Evolutionary conservation across 805 yeast genomes (phyloP).

Genomic region (Candida loeiensis): DNA sequence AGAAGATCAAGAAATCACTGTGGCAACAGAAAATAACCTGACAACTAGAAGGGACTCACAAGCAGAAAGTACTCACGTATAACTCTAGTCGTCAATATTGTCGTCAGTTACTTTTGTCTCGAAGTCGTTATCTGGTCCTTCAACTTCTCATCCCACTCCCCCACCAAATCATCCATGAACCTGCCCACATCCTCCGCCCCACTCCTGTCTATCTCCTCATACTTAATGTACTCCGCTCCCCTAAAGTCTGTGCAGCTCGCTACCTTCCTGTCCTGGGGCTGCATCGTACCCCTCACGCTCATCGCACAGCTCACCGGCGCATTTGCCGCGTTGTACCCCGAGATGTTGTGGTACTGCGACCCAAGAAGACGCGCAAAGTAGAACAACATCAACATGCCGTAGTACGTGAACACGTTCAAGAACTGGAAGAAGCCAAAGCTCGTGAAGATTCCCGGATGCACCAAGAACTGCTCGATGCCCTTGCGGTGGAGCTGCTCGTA

Average conservation of each 20-base stretch:
- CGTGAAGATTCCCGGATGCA: conserved; percentile 93
- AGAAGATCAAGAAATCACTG: too few species aligned
- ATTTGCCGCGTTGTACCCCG: conserved; percentile 86
- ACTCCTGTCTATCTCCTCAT: conserved; percentile 53
- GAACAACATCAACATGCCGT: conserved; percentile 82
- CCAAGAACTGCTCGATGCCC: conserved; percentile 64
- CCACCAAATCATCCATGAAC: conserved; percentile 53
- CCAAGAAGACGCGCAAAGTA: conserved; percentile 80
- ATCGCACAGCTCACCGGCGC: conserved; percentile 65
- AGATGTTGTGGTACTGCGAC: conserved; percentile 83
- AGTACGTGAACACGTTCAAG: conserved; percentile 73
- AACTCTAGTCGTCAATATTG: too few species aligned
- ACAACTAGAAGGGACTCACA: too few species aligned
- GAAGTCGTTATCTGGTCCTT: conserved; percentile 68
- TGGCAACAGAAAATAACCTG: too few species aligned
- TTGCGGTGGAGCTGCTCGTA: conserved; percentile 46
- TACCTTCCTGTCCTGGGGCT: conserved; percentile 48
- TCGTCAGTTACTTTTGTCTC: not conserved
- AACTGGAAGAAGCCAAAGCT: conserved; percentile 75
- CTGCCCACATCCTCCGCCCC: conserved; percentile 66
- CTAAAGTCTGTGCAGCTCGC: conserved; percentile 69
- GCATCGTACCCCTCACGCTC: conserved; percentile 27
- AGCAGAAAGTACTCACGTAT: too few species aligned
- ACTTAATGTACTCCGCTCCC: conserved; percentile 64
- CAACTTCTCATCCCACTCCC: conserved; percentile 72